phyloP scores from a whole-genome alignment of 2,329 filamentous ascomycete species.

The Botrytis pseudocinerea region DNA sequence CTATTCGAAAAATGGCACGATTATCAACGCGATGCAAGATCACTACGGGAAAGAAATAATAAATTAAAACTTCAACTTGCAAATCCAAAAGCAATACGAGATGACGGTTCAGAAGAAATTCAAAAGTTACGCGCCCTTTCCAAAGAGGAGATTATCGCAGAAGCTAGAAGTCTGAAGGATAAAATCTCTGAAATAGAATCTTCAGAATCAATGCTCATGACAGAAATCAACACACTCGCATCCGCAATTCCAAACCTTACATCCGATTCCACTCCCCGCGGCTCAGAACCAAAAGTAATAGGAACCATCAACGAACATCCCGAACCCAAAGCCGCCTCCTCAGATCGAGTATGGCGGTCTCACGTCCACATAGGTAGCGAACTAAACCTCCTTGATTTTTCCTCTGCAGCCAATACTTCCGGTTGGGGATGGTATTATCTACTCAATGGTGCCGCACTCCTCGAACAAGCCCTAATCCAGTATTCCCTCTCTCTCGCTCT shows the following conservation, averaged over 20 bases:
- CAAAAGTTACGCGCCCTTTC: constrained; percentile 37
- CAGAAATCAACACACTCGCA: constrained; percentile 73
- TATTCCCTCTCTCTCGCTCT: constrained; percentile 77
- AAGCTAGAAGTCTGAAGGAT: constrained; percentile 66
- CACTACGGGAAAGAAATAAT: constrained; percentile 67
- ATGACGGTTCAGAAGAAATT: constrained; percentile 41
- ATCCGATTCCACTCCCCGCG: constrained; percentile 71
- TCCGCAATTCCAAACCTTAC: constrained; percentile 85
- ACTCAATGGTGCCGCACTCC: constrained; percentile 81
- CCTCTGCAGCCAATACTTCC: constrained; percentile 73
- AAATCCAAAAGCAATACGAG: constrained; percentile 50
- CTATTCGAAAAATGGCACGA: constrained; percentile 59
- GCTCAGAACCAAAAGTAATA: constrained; percentile 63
- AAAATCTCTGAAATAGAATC: constrained; percentile 61
- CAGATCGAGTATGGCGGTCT: constrained; percentile 57
- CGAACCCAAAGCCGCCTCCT: constrained; percentile 43
- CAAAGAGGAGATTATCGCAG: constrained; percentile 57
- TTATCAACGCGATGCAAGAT: constrained; percentile 61
- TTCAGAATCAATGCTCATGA: constrained; percentile 58
- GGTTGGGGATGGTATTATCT: constrained; percentile 99
- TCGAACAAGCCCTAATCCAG: constrained; percentile 92
- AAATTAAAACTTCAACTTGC: constrained; percentile 58
- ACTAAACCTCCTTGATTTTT: constrained; percentile 89
- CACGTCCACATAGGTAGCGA: constrained; percentile 85
- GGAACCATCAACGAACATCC: constrained; percentile 78